Base-by-base conservation (phyloP, 768 basidiomycete species). In the Trametes sanguinea region DNA sequence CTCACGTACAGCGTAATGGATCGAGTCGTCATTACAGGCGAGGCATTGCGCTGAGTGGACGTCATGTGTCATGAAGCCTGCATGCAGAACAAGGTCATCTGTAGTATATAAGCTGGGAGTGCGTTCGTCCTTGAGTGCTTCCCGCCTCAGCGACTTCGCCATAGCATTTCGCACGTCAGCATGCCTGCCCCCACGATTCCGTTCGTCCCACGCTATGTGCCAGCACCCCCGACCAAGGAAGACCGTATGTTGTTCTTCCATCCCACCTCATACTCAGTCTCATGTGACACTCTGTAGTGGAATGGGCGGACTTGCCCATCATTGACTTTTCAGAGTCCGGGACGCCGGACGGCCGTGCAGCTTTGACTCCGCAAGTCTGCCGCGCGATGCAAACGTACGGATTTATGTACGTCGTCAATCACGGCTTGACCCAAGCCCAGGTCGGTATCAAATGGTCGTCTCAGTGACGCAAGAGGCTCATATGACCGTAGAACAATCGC, bases 381-480 rank as follows among this genome's bases (percentile, higher is more conserved):
- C 64, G 70, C 51, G 74, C 74, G n/a, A 68, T 75, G 68, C 62
- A 52, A 33, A 64, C 67, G 14, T 51, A 60, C 10, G 74, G 74
- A 0, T 74, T 75, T 60, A 70, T 75, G 67, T 74, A 73, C 54
- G 65, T 71, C 32, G 62, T 74, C 54, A 74, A 74, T 54, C 74
- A 75, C 40, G 74, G 74, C 4, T 63, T 67, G 11, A 67, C 70
- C 2, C 68, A 57, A 13, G 67, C 68, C 29, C 62, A 73, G 65
- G 74, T 72, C 39, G 32, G 69, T 27, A 9, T 14, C 22, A 9
- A 11, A 32, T 5, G 14, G 14, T 46, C 22, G n/a, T 13, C 13
- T 4, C 5, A 16, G 27, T 9, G 40, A 16, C 33, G 7, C 4
- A n/a, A 48, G 13, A 33, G 27, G 22, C 7, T 32, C 2, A 22